Conservation (phyloP, 2,329 filamentous ascomycete species). For the Diplodia mutila region DNA sequence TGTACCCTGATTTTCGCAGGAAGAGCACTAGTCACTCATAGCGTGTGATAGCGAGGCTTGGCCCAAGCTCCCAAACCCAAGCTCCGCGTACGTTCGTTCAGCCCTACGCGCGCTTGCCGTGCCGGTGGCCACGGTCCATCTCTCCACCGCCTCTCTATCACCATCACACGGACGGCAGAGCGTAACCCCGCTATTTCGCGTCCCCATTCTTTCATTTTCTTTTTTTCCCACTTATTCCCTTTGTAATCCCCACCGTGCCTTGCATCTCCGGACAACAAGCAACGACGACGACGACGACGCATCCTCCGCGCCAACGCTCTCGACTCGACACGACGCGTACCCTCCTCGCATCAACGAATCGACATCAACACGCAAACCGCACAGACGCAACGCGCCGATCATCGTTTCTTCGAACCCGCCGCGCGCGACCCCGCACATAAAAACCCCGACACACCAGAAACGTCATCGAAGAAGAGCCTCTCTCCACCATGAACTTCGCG, state of each 20-base stretch:
- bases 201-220: not conserved
- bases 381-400: too few species aligned
- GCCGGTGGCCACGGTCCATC: not conserved
- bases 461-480: not conserved
- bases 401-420: too few species aligned
- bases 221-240: not conserved
- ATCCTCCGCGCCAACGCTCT: not conserved
- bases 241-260: not conserved
- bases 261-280: not conserved
- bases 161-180: not conserved
- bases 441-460: not conserved
- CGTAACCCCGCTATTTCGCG: constrained; percentile 2
- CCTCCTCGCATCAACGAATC: too few species aligned
- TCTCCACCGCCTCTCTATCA: constrained; percentile 22
- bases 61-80: constrained; percentile 13
- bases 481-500: constrained; percentile 67
- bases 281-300: not conserved
- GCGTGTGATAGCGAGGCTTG: not conserved
- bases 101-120: constrained; percentile 22
- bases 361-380: not conserved
- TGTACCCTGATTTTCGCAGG: not conserved
- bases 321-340: too few species aligned
- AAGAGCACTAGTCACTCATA: not conserved
- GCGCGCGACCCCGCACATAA: not conserved
- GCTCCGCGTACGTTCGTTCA: constrained; percentile 1